phyloP scores from a whole-genome alignment of 208 protist species.

The Acanthamoeba rhysodes region DNA sequence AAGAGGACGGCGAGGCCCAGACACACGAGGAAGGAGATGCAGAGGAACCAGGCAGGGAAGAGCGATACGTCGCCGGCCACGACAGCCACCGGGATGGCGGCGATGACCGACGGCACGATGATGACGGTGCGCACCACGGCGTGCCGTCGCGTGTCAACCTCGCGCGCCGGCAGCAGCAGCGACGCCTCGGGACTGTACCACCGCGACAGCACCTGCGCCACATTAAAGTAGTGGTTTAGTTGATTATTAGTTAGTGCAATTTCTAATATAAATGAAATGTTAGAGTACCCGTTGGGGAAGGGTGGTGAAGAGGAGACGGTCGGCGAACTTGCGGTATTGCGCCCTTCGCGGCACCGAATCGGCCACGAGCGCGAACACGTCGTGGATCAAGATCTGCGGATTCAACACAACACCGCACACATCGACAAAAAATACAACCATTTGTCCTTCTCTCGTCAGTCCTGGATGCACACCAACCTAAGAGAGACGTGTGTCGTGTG shows the following conservation, averaged over 20 bases:
- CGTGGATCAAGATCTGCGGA: conserved; percentile 28
- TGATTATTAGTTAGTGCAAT: background rate
- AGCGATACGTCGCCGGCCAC: conserved; percentile 49
- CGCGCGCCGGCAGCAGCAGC: background rate
- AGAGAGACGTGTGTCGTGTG: no score
- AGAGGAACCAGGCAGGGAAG: conserved; percentile 54
- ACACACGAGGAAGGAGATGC: conserved; percentile 59
- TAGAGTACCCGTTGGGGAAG: conserved; percentile 6
- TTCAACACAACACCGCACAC: background rate
- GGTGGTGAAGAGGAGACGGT: conserved; percentile 51
- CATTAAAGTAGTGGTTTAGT: no score
- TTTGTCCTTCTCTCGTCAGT: background rate
- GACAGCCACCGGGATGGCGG: conserved; percentile 27
- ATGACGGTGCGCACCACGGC: conserved; percentile 7
- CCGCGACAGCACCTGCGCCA: conserved; percentile 41
- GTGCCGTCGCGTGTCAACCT: background rate
- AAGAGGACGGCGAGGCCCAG: conserved; percentile 7
- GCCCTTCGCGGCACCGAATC: conserved; percentile 29
- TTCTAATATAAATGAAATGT: background rate
- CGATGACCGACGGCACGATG: conserved; percentile 38
- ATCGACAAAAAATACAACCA: background rate
- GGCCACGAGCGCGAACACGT: conserved; percentile 26
- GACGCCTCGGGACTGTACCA: conserved; percentile 60
- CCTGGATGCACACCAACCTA: background rate
- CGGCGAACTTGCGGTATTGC: conserved; percentile 50